Evolutionary conservation across 495 filamentous ascomycete genomes (phyloP), one percentile per base, ranked within the genome.

Genomic region (Trichocladium antarcticum): DNA sequence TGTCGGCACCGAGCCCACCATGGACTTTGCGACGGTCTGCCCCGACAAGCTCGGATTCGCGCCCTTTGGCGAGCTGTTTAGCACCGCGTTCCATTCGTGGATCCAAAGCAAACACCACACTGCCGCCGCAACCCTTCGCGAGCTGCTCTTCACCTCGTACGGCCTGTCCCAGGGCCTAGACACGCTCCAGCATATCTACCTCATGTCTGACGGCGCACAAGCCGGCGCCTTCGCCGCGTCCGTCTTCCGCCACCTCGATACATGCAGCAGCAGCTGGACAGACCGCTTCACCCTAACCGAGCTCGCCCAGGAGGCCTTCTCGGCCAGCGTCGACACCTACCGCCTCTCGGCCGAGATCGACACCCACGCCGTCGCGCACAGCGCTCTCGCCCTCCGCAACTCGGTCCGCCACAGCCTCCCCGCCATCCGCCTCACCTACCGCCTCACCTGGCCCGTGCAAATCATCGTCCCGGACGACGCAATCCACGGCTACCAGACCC

Each of bases 281-380:
- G 87, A 97, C 65, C 76, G 80, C 17, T 93, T 87, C 58, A 70
- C 84, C 5, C 69, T 95, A 28, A 94, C 85, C 3, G 87, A 92
- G 56, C 64, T 90, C 7, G 79, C 82, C 5, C 85, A 85, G 46
- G 77, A 75, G 29, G 76, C 82, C 5, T 87, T 88, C 59, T 73
- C 74, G 32, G 51, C 57, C 2, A 64, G 65, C 17, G 66, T 85
- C 5, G 78, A 87, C 37, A 54, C 69, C 1, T 74, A 82, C 37
- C 74, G 76, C 12, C 61, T 96, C 21, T 63, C 68, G 9, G 73
- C 72, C 14, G 65, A 71, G 1, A 70, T 85, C 24, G 68, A 75
- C 28, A 65, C 71, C 5, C 64, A 62, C 39, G 49, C 43, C 11
- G 42, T 68, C 3, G 55, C 56, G 2, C 45, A 58, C 41, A 54